Conservation (phyloP, 2,329 filamentous ascomycete species). For the Simplicillium sp. region DNA sequence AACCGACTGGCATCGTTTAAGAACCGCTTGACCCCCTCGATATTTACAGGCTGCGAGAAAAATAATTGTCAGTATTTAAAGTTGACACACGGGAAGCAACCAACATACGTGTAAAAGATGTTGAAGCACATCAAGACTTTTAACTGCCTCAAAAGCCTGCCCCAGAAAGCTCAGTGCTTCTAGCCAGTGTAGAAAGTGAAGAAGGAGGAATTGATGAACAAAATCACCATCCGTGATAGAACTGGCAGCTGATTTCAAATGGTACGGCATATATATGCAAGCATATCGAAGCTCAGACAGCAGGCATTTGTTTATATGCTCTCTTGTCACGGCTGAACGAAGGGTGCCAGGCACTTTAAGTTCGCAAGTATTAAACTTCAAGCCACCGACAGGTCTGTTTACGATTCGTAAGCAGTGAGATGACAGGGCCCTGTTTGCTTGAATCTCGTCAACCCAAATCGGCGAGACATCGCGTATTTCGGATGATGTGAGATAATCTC, state of each 20-base stretch:
- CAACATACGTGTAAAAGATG: neutral
- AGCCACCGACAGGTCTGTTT: neutral
- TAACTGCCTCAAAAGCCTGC: neutral
- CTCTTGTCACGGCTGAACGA: neutral
- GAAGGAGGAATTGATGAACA: neutral
- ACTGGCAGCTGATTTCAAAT: neutral
- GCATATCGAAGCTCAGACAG: neutral
- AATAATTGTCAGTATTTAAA: neutral
- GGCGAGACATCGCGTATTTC: neutral
- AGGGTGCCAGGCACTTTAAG: neutral
- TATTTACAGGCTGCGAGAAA: neutral
- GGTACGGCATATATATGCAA: neutral
- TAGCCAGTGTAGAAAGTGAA: neutral
- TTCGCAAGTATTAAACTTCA: neutral
- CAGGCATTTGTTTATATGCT: neutral
- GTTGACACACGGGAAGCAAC: too few relatives aligned
- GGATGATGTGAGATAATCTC: neutral
- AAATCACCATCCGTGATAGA: neutral
- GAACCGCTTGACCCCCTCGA: too few relatives aligned
- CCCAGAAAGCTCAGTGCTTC: neutral
- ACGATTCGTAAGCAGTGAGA: neutral
- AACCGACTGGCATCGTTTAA: neutral
- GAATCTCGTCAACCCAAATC: neutral
- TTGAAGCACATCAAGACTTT: neutral
- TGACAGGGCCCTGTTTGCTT: neutral